Conservation (phyloP, 2,329 filamentous ascomycete species). For the Parascedosporium putredinis region DNA sequence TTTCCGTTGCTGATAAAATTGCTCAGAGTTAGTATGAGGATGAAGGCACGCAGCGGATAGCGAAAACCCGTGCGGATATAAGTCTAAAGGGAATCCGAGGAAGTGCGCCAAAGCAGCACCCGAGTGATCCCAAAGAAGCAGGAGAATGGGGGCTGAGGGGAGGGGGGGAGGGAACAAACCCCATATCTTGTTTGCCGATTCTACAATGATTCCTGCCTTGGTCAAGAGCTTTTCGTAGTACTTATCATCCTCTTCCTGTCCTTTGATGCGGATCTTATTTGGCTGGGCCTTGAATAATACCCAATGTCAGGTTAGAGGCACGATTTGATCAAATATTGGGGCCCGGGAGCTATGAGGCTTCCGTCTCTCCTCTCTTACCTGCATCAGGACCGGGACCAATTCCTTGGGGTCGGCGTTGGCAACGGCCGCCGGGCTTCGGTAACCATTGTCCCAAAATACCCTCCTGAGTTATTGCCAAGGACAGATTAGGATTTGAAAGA, state of each 20-base stretch:
- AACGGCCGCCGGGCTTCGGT: slow-evolving; percentile 55
- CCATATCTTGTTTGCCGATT: slow-evolving; percentile 61
- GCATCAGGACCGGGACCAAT: slow-evolving; percentile 60
- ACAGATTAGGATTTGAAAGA: background rate
- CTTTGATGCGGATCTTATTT: slow-evolving; percentile 48
- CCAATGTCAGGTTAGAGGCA: slow-evolving; percentile 4
- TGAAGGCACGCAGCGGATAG: no score
- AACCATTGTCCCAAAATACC: slow-evolving; percentile 68
- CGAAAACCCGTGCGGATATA: no score
- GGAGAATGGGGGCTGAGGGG: no score
- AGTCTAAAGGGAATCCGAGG: no score
- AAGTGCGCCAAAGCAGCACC: no score
- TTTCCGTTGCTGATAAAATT: background rate
- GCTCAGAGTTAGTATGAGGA: no score
- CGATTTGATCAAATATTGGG: no score
- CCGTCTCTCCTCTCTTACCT: no score
- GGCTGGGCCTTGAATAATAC: slow-evolving; percentile 47
- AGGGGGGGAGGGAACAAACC: no score
- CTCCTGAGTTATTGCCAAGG: slow-evolving; percentile 23
- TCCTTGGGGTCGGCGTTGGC: slow-evolving; percentile 60
- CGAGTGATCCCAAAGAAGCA: no score
- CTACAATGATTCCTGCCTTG: slow-evolving; percentile 59
- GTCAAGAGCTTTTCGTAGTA: slow-evolving; percentile 52
- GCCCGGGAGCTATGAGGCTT: no score
- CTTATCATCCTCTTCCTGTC: slow-evolving; percentile 42